These are phyloP conservation scores for Stenocarpella maydis DNA, from an alignment of 2,329 filamentous ascomycete genomes.

Conservation along the genomic window DNA sequence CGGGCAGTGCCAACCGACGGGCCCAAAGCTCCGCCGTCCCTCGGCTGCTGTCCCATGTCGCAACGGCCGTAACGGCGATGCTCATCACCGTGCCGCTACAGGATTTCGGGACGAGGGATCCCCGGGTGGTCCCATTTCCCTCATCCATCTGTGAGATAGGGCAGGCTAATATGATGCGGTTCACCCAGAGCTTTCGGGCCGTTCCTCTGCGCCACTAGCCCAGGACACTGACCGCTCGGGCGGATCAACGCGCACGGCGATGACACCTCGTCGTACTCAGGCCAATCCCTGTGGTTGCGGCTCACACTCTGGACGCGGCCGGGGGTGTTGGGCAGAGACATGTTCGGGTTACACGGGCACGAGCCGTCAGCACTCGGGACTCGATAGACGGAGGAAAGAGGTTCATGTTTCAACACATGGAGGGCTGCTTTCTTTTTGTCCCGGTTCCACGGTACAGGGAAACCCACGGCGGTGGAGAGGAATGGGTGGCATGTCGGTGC, in stretches of 20 bases:
- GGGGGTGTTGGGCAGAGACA: conserved; percentile 21
- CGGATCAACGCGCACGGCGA: neutral
- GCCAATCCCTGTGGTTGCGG: conserved; percentile 23
- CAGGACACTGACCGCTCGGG: neutral
- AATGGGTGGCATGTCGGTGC: neutral
- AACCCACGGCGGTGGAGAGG: conserved; percentile 16
- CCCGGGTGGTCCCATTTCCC: conserved; percentile 4
- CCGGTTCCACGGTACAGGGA: conserved; percentile 15
- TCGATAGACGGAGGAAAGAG: conserved; percentile 1
- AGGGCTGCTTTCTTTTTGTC: conserved; percentile 4
- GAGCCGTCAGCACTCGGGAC: conserved; percentile 26
- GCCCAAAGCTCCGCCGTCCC: conserved; percentile 2
- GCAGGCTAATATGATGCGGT: neutral
- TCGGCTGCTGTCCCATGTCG: neutral
- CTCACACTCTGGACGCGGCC: conserved; percentile 1
- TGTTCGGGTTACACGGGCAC: conserved; percentile 1
- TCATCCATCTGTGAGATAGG: neutral
- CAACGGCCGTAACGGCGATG: conserved; percentile 14
- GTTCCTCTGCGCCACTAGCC: conserved; percentile 20
- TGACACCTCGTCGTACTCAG: conserved; percentile 10
- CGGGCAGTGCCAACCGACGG: conserved; percentile 13
- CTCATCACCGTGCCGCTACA: conserved; percentile 11
- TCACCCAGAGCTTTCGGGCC: conserved; percentile 20
- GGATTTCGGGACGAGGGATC: conserved; percentile 5
- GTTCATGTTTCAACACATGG: conserved; percentile 11